Percentiles rank a stretch among this genome's conserved stretches.
phyloP scores from a whole-genome alignment of 331 rosid genomes.

The Quercus phellos region DNA sequence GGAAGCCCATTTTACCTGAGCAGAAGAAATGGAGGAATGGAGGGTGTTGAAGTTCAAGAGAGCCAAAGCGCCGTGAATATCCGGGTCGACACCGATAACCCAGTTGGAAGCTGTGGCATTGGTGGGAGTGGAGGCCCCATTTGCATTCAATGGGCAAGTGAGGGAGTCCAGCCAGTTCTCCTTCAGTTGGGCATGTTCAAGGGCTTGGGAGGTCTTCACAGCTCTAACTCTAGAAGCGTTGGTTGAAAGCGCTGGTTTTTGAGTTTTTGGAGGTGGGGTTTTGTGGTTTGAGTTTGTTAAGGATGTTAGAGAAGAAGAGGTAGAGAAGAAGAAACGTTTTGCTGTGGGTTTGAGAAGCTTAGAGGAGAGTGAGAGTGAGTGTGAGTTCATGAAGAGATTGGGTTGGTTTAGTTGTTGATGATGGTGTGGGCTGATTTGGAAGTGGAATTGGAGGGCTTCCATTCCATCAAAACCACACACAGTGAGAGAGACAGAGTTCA shows the following conservation, averaged over 20 bases:
- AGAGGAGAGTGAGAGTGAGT: constrained; percentile 35
- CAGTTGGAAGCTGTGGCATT: constrained; percentile 36
- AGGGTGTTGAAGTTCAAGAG: constrained; percentile 37
- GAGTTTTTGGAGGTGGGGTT: constrained; percentile 6
- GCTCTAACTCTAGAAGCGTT: not conserved
- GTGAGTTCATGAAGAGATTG: constrained; percentile 28
- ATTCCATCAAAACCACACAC: constrained; percentile 1
- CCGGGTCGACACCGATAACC: constrained; percentile 86
- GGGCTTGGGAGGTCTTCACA: constrained; percentile 34
- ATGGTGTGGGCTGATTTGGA: constrained; percentile 10
- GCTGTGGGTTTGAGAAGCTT: constrained; percentile 16
- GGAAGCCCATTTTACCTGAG: constrained; percentile 49
- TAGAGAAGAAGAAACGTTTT: constrained; percentile 19
- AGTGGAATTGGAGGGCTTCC: constrained; percentile 29
- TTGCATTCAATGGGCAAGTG: constrained; percentile 27
- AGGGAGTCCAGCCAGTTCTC: constrained; percentile 79
- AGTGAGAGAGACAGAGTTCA: not conserved
- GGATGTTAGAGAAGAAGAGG: constrained; percentile 1
- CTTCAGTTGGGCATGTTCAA: constrained; percentile 54
- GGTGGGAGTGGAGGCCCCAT: not conserved
- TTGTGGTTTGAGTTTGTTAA: not conserved
- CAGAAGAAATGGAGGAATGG: constrained; percentile 29
- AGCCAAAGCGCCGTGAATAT: constrained; percentile 71
- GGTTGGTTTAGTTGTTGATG: constrained; percentile 9
- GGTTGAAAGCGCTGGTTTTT: not conserved